These are phyloP conservation scores for Brasenia schreberi DNA, from an alignment of 164 flowering plant species.

Conservation along the genomic window DNA sequence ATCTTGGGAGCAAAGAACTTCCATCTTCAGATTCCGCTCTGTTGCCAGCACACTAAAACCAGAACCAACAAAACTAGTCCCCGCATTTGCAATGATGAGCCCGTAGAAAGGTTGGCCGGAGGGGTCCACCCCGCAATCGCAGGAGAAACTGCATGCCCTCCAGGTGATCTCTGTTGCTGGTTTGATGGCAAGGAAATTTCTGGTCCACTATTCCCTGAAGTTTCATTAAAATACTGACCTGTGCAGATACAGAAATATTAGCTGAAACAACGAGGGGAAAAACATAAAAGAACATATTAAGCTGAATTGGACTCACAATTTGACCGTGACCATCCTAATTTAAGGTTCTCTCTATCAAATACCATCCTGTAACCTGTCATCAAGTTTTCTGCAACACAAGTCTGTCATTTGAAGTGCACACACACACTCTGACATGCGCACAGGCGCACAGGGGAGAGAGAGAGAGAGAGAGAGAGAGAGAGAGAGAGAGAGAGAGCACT, in stretches of 20 bases:
- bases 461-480: background rate
- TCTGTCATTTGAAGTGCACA: background rate
- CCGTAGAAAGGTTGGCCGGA: slow-evolving; percentile 32
- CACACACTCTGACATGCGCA: background rate
- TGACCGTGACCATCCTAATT: slow-evolving; percentile 78
- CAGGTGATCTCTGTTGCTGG: slow-evolving; percentile 51
- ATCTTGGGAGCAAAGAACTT: background rate
- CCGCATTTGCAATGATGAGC: slow-evolving; percentile 12
- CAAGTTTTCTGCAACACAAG: slow-evolving; percentile 62
- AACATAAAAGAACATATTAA: background rate
- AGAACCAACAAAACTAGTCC: slow-evolving; percentile 15
- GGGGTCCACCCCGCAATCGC: slow-evolving; percentile 74
- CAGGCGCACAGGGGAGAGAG: background rate
- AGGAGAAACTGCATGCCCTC: slow-evolving; percentile 53
- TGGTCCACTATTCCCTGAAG: slow-evolving; percentile 17
- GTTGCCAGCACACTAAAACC: background rate
- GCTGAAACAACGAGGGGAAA: background rate
- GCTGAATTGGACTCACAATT: slow-evolving; percentile 42
- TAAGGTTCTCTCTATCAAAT: slow-evolving; percentile 74
- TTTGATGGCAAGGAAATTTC: slow-evolving; percentile 64
- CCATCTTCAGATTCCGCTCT: background rate
- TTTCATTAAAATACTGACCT: slow-evolving; percentile 44
- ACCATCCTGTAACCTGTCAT: slow-evolving; percentile 81
- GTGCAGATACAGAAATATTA: slow-evolving; percentile 2
- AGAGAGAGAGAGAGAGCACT: slow-evolving; percentile 3